Evolutionary conservation across 768 basidiomycete species (phyloP).

Genomic region (Leccinellum rugosiceps): DNA sequence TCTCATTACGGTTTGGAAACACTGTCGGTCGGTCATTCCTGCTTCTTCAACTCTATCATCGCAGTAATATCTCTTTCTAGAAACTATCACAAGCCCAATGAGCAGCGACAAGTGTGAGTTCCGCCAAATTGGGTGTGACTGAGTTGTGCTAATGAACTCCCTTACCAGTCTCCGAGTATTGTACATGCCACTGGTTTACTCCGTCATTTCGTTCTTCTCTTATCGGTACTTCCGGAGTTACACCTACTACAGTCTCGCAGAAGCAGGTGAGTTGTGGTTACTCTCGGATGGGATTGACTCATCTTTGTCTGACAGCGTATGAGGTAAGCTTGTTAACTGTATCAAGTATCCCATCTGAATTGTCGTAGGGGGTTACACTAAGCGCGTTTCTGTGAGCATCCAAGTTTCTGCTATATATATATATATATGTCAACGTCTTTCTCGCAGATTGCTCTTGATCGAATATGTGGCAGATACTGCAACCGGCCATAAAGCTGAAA

Average conservation of each 20-base stretch:
- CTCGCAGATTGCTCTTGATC: constrained; percentile 66
- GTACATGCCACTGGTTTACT: constrained; percentile 83
- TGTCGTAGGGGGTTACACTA: constrained; percentile 65
- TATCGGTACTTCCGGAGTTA: constrained; percentile 82
- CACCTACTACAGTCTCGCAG: constrained; percentile 55
- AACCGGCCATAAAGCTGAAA: constrained; percentile 55
- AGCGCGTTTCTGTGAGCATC: constrained; percentile 78
- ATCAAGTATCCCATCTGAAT: constrained; percentile 14
- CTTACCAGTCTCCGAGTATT: constrained; percentile 63
- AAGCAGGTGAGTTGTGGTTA: constrained; percentile 40
- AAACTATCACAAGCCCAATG: constrained; percentile 63
- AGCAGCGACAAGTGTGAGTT: constrained; percentile 79
- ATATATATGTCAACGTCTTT: constrained; percentile 1
- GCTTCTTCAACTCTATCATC: neutral
- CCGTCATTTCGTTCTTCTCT: constrained; percentile 80
- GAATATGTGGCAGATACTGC: constrained; percentile 80
- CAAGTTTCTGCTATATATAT: neutral
- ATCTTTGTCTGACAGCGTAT: constrained; percentile 45
- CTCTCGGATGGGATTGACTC: constrained; percentile 26
- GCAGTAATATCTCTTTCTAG: constrained; percentile 35
- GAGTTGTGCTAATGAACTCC: neutral
- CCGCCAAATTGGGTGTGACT: neutral
- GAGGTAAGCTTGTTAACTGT: constrained; percentile 44
- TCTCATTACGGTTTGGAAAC: constrained; percentile 48
- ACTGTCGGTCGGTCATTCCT: constrained; percentile 53